Percentiles rank a stretch among this genome's conserved stretches.
Evolutionary conservation across 2,329 filamentous ascomycete genomes (phyloP).

Genomic region (Corinectria fuckeliana): DNA sequence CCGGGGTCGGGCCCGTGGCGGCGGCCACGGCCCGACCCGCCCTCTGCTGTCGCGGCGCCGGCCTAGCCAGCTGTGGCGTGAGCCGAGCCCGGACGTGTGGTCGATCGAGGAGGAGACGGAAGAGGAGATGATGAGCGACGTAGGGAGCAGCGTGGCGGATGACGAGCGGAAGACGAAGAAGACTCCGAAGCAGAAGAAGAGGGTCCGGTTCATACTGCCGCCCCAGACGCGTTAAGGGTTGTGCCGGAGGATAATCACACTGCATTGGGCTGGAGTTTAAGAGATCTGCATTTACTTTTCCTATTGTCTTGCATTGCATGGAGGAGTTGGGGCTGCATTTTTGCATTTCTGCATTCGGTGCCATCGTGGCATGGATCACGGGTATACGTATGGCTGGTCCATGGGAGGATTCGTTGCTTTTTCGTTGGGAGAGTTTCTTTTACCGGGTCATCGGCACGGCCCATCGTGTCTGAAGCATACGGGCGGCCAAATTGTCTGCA

Average conservation of each 20-base stretch:
- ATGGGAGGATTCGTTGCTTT: slow-evolving; percentile 14
- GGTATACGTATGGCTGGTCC: slow-evolving; percentile 32
- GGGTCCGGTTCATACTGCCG: slow-evolving; percentile 61
- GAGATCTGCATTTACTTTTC: slow-evolving; percentile 22
- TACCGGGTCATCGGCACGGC: slow-evolving; percentile 8
- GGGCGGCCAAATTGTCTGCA: slow-evolving; percentile 12
- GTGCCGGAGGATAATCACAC: not conserved
- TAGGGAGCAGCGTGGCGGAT: slow-evolving; percentile 41
- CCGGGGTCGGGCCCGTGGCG: slow-evolving; percentile 41
- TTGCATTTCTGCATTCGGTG: slow-evolving; percentile 6
- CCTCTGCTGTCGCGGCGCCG: slow-evolving; percentile 44
- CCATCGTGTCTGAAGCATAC: slow-evolving; percentile 10
- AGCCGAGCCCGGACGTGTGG: slow-evolving; percentile 66
- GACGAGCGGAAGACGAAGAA: slow-evolving; percentile 37
- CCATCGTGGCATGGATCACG: slow-evolving; percentile 20
- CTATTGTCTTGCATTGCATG: slow-evolving; percentile 12
- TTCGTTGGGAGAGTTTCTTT: not conserved
- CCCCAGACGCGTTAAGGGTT: slow-evolving; percentile 43
- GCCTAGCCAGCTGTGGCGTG: slow-evolving; percentile 57
- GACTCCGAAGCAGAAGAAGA: slow-evolving; percentile 61
- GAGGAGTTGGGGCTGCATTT: slow-evolving; percentile 5
- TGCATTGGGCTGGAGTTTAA: slow-evolving; percentile 36
- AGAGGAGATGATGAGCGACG: slow-evolving; percentile 56
- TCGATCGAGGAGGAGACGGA: slow-evolving; percentile 66
- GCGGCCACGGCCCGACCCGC: slow-evolving; percentile 38